Conservation (phyloP, 768 basidiomycete species). For the Naganishia randhawae region DNA sequence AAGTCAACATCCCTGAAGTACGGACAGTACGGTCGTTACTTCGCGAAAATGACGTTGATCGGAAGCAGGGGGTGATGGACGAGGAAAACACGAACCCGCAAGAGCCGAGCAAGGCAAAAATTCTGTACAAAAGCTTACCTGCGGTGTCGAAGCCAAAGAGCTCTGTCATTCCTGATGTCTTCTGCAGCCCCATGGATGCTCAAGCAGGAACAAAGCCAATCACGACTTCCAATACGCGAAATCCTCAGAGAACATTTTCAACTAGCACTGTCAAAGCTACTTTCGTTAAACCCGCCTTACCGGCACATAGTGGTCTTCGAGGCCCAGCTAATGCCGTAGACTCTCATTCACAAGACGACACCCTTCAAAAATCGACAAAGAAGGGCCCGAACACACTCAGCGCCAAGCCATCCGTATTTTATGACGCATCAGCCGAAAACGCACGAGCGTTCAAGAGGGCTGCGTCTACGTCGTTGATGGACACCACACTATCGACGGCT, state of each 20-base stretch:
- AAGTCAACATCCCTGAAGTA: conserved; percentile 15
- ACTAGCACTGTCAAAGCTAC: conserved; percentile 8
- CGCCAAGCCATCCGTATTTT: conserved; percentile 24
- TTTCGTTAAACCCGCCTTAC: conserved; percentile 5
- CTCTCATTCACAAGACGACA: background rate
- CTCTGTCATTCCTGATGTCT: background rate
- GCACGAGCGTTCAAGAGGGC: background rate
- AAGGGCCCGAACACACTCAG: conserved; percentile 1
- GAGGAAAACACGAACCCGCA: conserved; percentile 1
- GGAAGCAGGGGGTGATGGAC: background rate
- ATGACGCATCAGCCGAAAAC: conserved; percentile 28
- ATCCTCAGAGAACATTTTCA: background rate
- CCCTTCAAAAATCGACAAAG: background rate
- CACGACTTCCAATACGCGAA: background rate
- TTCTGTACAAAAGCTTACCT: background rate
- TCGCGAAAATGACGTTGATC: background rate
- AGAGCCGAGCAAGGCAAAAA: background rate
- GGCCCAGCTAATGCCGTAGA: background rate
- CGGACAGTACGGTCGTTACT: background rate
- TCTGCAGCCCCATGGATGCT: background rate
- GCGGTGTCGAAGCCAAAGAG: background rate
- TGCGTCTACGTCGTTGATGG: conserved; percentile 16
- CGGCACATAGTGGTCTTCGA: background rate
- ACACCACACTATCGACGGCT: conserved; percentile 3
- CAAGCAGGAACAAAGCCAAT: background rate